These are phyloP conservation scores for Herpomyces periplanetae DNA, from an alignment of 2,329 filamentous ascomycete species.

Conservation along the genomic window DNA sequence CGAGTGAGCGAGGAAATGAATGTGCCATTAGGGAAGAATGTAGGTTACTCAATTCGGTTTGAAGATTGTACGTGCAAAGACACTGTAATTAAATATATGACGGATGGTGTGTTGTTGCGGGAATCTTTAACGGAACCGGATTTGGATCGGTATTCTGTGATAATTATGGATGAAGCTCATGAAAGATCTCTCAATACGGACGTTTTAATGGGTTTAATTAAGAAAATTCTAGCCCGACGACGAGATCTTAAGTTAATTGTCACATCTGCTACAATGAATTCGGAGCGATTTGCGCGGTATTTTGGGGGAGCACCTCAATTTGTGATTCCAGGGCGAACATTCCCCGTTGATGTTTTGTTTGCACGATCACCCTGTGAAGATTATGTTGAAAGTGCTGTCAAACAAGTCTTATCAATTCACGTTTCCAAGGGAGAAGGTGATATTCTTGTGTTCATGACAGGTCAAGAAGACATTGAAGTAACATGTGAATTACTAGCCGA, in stretches of 20 bases:
- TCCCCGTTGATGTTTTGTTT: slow-evolving; percentile 85
- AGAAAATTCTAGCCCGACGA: slow-evolving; percentile 64
- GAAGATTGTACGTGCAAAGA: slow-evolving; percentile 91
- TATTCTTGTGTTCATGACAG: slow-evolving; percentile 96
- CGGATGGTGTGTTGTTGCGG: slow-evolving; percentile 65
- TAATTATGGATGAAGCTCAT: slow-evolving; percentile 98
- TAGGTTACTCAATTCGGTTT: slow-evolving; percentile 90
- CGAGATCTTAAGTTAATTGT: slow-evolving; percentile 84
- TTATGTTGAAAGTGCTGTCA: slow-evolving; percentile 84
- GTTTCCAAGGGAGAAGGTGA: slow-evolving; percentile 74
- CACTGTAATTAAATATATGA: slow-evolving; percentile 90
- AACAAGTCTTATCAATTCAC: slow-evolving; percentile 77
- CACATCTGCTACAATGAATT: slow-evolving; percentile 93
- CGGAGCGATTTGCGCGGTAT: slow-evolving; percentile 76
- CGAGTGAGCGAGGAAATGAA: slow-evolving; percentile 97
- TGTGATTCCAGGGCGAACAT: slow-evolving; percentile 73
- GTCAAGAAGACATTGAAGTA: slow-evolving; percentile 86
- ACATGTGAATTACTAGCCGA: slow-evolving; percentile 80
- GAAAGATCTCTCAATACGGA: slow-evolving; percentile 86
- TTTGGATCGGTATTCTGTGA: slow-evolving; percentile 76
- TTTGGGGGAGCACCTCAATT: slow-evolving; percentile 89
- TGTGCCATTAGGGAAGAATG: slow-evolving; percentile 42
- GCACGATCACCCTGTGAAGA: slow-evolving; percentile 81
- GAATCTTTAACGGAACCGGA: slow-evolving; percentile 76
- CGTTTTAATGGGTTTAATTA: slow-evolving; percentile 83